These are phyloP conservation scores for Neostapfia colusana DNA, from an alignment of 176 grass and related monocot species.

Conservation along the genomic window DNA sequence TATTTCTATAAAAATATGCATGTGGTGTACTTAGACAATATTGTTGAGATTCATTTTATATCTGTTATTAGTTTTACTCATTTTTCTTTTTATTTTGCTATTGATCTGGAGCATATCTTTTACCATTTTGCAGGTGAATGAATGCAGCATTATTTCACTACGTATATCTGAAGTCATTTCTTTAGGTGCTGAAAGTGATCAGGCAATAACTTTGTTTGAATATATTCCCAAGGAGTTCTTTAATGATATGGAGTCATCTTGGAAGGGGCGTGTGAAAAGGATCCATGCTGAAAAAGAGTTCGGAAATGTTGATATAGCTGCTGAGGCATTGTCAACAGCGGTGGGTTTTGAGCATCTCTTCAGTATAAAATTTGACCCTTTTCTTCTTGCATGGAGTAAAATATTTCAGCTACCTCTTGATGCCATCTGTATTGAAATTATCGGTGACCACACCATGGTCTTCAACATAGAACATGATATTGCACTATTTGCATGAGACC, in stretches of 20 bases:
- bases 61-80: background rate
- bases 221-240: slow-evolving; percentile 82
- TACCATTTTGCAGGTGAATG: slow-evolving; percentile 61
- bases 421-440: slow-evolving; percentile 7
- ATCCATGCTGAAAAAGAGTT: slow-evolving; percentile 84
- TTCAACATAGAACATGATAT: background rate
- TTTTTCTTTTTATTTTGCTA: background rate
- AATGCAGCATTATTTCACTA: slow-evolving; percentile 74
- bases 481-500: background rate
- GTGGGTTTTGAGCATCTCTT: slow-evolving; percentile 47
- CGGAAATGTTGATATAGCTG: slow-evolving; percentile 69
- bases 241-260: slow-evolving; percentile 90
- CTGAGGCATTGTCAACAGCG: slow-evolving; percentile 60
- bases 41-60: background rate
- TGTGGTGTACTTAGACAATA: background rate
- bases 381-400: background rate
- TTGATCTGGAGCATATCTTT: slow-evolving; percentile 16
- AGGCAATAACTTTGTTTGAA: slow-evolving; percentile 71
- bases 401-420: background rate
- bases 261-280: slow-evolving; percentile 94
- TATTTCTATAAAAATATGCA: background rate
- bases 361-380: slow-evolving; percentile 7
- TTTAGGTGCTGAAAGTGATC: slow-evolving; percentile 71
- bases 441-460: background rate
- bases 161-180: slow-evolving; percentile 80